These are phyloP conservation scores for Collybia sordida DNA, from an alignment of 768 basidiomycete species.

Conservation along the genomic window DNA sequence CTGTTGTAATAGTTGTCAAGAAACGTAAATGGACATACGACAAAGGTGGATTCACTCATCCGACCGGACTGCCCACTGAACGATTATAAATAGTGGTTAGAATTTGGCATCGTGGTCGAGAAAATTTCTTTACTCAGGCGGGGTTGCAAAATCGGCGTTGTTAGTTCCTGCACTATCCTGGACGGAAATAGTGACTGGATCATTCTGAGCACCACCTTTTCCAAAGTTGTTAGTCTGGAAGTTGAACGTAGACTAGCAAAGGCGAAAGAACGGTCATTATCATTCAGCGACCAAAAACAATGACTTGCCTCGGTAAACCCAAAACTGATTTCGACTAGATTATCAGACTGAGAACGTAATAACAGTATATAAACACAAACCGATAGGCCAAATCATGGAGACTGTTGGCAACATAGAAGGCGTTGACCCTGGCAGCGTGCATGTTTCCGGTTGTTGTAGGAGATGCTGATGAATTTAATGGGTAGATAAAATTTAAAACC, in stretches of 20 bases:
- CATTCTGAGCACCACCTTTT: slow-evolving; percentile 43
- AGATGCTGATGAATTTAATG: slow-evolving; percentile 25
- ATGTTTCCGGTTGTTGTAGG: slow-evolving; percentile 42
- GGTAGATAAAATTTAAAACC: slow-evolving; percentile 37
- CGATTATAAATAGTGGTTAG: background rate
- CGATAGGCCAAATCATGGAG: slow-evolving; percentile 51
- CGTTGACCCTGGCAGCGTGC: slow-evolving; percentile 50
- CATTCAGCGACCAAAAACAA: background rate
- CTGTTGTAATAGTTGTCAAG: slow-evolving; percentile 2
- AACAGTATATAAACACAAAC: slow-evolving; percentile 61
- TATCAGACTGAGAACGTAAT: slow-evolving; percentile 12
- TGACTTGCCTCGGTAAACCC: slow-evolving; percentile 50
- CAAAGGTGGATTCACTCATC: slow-evolving; percentile 24
- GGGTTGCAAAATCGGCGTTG: slow-evolving; percentile 41
- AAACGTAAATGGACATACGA: too few species aligned
- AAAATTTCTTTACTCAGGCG: slow-evolving; percentile 31
- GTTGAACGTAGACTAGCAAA: slow-evolving; percentile 20
- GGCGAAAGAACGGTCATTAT: background rate
- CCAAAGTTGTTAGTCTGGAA: slow-evolving; percentile 56
- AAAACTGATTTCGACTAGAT: slow-evolving; percentile 18
- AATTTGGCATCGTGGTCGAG: background rate
- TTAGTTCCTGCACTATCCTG: slow-evolving; percentile 43
- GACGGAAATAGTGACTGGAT: slow-evolving; percentile 48
- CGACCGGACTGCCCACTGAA: slow-evolving; percentile 32
- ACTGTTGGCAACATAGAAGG: slow-evolving; percentile 61